Evolutionary conservation across 208 protist species (phyloP), one percentile per base, ranked within the genome.

Genomic region (Strigomonas culicis): DNA sequence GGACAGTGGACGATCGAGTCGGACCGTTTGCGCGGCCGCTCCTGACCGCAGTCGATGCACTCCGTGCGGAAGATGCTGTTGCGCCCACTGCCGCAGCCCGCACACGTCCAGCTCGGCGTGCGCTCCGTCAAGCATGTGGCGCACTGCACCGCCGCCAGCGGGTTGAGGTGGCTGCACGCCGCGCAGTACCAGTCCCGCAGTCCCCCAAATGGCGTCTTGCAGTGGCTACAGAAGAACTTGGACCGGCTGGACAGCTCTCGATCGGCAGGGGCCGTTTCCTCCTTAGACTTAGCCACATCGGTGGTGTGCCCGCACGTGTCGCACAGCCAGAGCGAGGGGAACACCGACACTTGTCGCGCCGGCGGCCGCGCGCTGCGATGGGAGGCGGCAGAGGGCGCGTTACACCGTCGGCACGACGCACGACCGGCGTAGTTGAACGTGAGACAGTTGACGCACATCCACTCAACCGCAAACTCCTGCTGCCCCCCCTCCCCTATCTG

Each of bases 151-250:
- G 86, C 79, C 8, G 76, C 82, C 4, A 73, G 53, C 0, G 89
- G 77, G 59, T 90, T 93, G n/a, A 86, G 32, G 36, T 72, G 64
- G n/a, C 63, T n/a, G 59, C 89, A 95, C 6, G 52, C 59, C 22
- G 82, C 62, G 56, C 89, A 95, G 27, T 76, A 79, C 86, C 89
- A 95, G 44, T 82, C 65, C 19, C 70, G 73, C 13, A 91, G 67
- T 4, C 89, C 89, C 2, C 41, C 39, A 69, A 95, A 95, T 6
- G 74, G 74, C 3, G 55, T 36, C 3, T 24, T 21, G 55, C 89
- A 95, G 11, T 28, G 11, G 0, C 21, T 11, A 53, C 89, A 95
- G 24, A 77, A 74, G 57, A 95, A 92, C 51, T 89, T 88, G 17
- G n/a, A 28, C 27, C 72, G 62, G 22, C 34, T 68, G 4, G 3